Percentiles rank a stretch among this genome's conserved stretches.
phyloP scores from a whole-genome alignment of 2,329 filamentous ascomycete species.

The Septoria petroselini region DNA sequence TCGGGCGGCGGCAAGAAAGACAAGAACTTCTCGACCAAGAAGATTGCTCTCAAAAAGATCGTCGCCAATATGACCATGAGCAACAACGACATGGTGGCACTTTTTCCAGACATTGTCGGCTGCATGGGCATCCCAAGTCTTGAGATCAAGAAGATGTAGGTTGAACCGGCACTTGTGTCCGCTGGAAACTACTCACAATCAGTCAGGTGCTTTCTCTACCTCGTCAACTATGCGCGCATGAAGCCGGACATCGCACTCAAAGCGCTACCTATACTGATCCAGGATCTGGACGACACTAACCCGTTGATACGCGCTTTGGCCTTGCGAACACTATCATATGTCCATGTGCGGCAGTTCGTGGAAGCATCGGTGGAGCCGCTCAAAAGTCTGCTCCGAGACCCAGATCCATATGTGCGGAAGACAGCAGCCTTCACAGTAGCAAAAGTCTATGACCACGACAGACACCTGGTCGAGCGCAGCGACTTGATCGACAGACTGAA shows the following conservation, averaged over 20 bases:
- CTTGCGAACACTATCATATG: conserved; percentile 92
- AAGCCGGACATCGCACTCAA: conserved; percentile 93
- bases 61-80: conserved; percentile 99
- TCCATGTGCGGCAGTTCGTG: conserved; percentile 94
- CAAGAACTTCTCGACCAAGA: conserved; percentile 91
- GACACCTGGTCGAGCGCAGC: conserved; percentile 80
- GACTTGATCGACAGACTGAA: conserved; percentile 92
- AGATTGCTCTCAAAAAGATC: conserved; percentile 98
- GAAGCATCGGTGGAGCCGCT: conserved; percentile 83
- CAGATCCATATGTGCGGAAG: conserved; percentile 94
- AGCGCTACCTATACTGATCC: conserved; percentile 67
- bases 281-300: conserved; percentile 93
- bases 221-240: conserved; percentile 94
- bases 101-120: conserved; percentile 90
- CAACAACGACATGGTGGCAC: conserved; percentile 98
- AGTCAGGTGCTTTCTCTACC: conserved; percentile 87
- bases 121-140: conserved; percentile 94
- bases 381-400: conserved; percentile 76
- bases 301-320: conserved; percentile 89
- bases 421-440: conserved; percentile 95
- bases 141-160: conserved; percentile 99
- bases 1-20: conserved; percentile 88
- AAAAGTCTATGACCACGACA: conserved; percentile 96
- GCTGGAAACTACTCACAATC: conserved; percentile 32
- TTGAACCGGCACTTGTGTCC: conserved; percentile 9